Evolutionary conservation across 768 basidiomycete genomes (phyloP), one percentile per base, ranked within the genome.

Genomic region (Suillus subluteus): DNA sequence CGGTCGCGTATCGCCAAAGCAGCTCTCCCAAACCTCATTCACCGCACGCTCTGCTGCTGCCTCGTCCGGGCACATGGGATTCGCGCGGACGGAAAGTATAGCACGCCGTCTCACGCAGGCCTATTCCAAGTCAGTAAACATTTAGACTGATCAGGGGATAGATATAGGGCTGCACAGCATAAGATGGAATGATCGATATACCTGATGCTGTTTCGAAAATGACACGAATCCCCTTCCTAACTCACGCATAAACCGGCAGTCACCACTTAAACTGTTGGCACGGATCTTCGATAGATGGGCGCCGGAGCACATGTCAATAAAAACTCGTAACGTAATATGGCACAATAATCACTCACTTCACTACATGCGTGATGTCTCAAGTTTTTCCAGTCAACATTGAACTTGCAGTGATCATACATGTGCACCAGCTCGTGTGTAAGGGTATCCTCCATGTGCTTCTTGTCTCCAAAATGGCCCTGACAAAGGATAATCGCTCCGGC

Each of bases 1-100:
- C 11, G 98, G 97, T 68, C 97, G 81, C 7, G 96, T 98, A 75
- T 99, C 98, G 44, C 86, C 90, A 79, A 94, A 96, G 77, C 97
- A 99, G 71, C 94, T 95, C 73, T 95, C 95, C 92, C 94, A 99
- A 41, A 97, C 97, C 76, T 98, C 94, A 70, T 98, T 98, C 56
- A 99, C 96, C 1, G 89, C 95, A 65, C 86, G 85, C 76, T 96
- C 95, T 15, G 96, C 97, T 32, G 91, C 82, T 6, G 84, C 92
- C 46, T 82, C 78, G 72, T 91, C 87, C 1, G 89, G 89, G 74
- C 96, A 98, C 26, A 84, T 82, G 15, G 94, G 90, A 76, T 98
- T 96, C 21, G 86, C 86, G 46, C 82, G 80, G 2, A 99, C 94
- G 4, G 95, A 97, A 43, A 90, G 76, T 13, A 94, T 82, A 9